These are phyloP conservation scores for Amanita muscaria DNA, from an alignment of 768 basidiomycete genomes.

Conservation along the genomic window DNA sequence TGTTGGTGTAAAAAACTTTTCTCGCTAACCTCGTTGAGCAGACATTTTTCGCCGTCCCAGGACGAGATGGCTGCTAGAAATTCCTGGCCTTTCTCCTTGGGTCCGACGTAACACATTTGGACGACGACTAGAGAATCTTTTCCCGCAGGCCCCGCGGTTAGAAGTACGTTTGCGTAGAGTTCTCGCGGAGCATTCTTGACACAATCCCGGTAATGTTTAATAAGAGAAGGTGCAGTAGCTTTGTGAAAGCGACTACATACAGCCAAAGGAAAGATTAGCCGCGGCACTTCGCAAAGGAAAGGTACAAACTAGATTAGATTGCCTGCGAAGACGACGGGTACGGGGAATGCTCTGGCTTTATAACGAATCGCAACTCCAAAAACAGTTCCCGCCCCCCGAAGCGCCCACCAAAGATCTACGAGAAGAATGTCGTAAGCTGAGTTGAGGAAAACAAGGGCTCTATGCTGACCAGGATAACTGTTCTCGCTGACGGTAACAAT, in stretches of 20 bases:
- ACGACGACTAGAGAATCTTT: slow-evolving; percentile 83
- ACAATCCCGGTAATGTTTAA: slow-evolving; percentile 90
- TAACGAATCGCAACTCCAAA: slow-evolving; percentile 86
- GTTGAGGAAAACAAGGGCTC: too few relatives aligned
- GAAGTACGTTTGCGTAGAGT: slow-evolving; percentile 82
- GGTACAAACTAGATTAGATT: slow-evolving; percentile 79
- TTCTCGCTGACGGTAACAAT: slow-evolving; percentile 70
- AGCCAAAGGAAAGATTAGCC: slow-evolving; percentile 12
- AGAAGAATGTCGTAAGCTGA: background rate
- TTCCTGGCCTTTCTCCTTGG: slow-evolving; percentile 65
- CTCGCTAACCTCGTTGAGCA: slow-evolving; percentile 87
- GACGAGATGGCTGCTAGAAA: slow-evolving; percentile 73
- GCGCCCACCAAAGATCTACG: slow-evolving; percentile 80
- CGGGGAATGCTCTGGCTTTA: slow-evolving; percentile 80
- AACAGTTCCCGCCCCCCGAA: slow-evolving; percentile 76
- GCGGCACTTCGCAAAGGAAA: slow-evolving; percentile 1
- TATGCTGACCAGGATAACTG: slow-evolving; percentile 49
- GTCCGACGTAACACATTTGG: slow-evolving; percentile 85
- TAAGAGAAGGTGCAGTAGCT: slow-evolving; percentile 78
- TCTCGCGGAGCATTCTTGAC: slow-evolving; percentile 83
- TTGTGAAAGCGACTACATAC: slow-evolving; percentile 88
- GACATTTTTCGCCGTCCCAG: slow-evolving; percentile 82
- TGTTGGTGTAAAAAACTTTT: slow-evolving; percentile 87
- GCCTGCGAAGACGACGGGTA: slow-evolving; percentile 87
- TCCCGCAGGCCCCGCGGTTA: slow-evolving; percentile 82